Conservation (phyloP, 139 green algal species). For the Asterochloris sp. region DNA sequence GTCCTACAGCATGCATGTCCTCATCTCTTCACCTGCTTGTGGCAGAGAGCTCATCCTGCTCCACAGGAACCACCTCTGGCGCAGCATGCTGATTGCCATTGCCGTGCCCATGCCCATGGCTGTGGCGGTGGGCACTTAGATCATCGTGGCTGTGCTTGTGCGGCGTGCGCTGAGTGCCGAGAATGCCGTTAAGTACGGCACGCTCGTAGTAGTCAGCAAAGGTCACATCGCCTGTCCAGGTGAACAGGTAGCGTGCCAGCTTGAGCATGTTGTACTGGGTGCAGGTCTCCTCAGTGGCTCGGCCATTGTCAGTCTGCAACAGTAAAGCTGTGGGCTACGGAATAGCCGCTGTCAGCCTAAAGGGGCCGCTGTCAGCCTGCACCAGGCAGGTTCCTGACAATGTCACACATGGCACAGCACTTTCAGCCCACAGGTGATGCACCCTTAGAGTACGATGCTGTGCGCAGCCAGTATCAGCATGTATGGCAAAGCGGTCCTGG, state of each 20-base stretch:
- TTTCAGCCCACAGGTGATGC: too few relatives aligned
- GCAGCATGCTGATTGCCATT: too few relatives aligned
- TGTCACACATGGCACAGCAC: too few relatives aligned
- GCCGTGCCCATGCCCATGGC: too few relatives aligned
- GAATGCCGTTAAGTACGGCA: conserved; percentile 50
- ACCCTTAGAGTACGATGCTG: too few relatives aligned
- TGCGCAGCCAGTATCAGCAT: too few relatives aligned
- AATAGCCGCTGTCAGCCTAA: too few relatives aligned
- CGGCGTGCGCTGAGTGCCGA: conserved; percentile 38
- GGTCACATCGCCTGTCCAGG: conserved; percentile 36
- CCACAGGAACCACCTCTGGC: neutral
- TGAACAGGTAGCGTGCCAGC: conserved; percentile 51
- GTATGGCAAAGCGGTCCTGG: too few relatives aligned
- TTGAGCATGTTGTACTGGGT: conserved; percentile 74
- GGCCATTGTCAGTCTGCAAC: conserved; percentile 10
- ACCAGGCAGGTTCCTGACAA: too few relatives aligned
- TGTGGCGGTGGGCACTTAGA: neutral
- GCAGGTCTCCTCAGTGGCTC: conserved; percentile 48
- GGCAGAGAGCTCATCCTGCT: neutral
- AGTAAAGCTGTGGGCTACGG: neutral
- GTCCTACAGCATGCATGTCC: too few relatives aligned
- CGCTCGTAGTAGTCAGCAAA: conserved; percentile 57
- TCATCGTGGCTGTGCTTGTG: neutral
- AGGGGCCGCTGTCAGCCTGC: too few relatives aligned
- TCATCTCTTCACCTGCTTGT: neutral